Evolutionary conservation across 148 eudicot species (phyloP).

Genomic region (Chenopodium quinoa): DNA sequence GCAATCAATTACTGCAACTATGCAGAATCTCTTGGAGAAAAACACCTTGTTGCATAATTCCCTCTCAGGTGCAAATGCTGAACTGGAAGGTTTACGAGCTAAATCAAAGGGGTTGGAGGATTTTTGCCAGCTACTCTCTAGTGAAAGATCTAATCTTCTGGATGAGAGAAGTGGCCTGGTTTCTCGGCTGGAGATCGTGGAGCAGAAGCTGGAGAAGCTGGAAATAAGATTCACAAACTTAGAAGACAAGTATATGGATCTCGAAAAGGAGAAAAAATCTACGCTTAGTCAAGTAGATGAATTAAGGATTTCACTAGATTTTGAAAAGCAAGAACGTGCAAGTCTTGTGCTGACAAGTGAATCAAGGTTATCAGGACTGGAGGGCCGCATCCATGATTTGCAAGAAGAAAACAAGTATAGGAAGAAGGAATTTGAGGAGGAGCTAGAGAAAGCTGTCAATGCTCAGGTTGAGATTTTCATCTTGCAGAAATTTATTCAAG

Average conservation of each 20-base stretch:
- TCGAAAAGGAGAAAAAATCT: constrained; percentile 68
- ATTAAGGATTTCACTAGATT: constrained; percentile 49
- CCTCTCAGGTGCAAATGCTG: constrained; percentile 60
- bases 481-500: constrained; percentile 79
- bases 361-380: constrained; percentile 58
- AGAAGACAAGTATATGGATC: constrained; percentile 57
- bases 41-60: constrained; percentile 70
- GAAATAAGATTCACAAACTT: constrained; percentile 61
- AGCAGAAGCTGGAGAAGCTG: constrained; percentile 53
- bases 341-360: constrained; percentile 46
- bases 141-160: constrained; percentile 62
- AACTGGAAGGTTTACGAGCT: constrained; percentile 76
- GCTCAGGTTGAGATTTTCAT: constrained; percentile 86
- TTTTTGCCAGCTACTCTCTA: constrained; percentile 58
- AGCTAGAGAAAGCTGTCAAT: constrained; percentile 71
- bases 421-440: constrained; percentile 81
- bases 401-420: constrained; percentile 64
- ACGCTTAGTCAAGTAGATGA: constrained; percentile 55
- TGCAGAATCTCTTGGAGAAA: constrained; percentile 76
- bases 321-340: constrained; percentile 64
- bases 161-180: constrained; percentile 54
- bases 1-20: constrained; percentile 60
- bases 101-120: constrained; percentile 83
- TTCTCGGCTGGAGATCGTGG: constrained; percentile 66
- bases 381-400: constrained; percentile 52